These are phyloP conservation scores for Elsinoe australis DNA, from an alignment of 2,329 filamentous ascomycete genomes.

Conservation along the genomic window DNA sequence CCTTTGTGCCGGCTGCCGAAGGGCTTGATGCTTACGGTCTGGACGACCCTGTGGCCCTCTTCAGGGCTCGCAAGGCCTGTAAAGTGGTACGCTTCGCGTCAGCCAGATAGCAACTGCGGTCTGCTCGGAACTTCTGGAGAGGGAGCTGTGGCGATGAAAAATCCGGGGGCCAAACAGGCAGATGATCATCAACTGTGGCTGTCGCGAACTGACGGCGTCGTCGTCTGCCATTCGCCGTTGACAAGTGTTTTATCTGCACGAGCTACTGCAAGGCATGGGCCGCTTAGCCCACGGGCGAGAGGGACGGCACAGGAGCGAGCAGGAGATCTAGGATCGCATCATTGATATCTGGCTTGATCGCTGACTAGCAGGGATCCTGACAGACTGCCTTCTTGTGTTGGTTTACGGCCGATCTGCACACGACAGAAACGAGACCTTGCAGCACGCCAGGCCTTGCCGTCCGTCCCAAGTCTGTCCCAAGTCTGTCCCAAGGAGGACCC, in stretches of 20 bases:
- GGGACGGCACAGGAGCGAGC: slow-evolving; percentile 13
- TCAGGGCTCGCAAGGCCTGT: neutral
- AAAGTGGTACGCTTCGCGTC: neutral
- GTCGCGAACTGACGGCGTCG: neutral
- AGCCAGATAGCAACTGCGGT: neutral
- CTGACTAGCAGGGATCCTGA: slow-evolving; percentile 8
- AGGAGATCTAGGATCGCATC: slow-evolving; percentile 10
- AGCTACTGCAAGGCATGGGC: slow-evolving; percentile 7
- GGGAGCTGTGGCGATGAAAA: neutral
- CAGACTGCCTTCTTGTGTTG: slow-evolving; percentile 13
- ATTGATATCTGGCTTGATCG: slow-evolving; percentile 12
- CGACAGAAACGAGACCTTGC: neutral
- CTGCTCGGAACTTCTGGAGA: neutral
- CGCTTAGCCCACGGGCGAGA: no score
- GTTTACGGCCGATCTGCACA: slow-evolving; percentile 1
- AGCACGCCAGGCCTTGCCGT: neutral
- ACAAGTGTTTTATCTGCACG: slow-evolving; percentile 7
- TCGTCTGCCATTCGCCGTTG: slow-evolving; percentile 5
- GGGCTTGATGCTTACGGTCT: no score
- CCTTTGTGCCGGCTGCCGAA: neutral
- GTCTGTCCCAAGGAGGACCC: neutral
- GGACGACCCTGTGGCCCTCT: neutral
- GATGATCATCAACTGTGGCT: neutral
- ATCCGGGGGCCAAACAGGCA: neutral
- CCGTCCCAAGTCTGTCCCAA: neutral